phyloP scores from a whole-genome alignment of 331 rosid genomes.

The Saraca asoca region DNA sequence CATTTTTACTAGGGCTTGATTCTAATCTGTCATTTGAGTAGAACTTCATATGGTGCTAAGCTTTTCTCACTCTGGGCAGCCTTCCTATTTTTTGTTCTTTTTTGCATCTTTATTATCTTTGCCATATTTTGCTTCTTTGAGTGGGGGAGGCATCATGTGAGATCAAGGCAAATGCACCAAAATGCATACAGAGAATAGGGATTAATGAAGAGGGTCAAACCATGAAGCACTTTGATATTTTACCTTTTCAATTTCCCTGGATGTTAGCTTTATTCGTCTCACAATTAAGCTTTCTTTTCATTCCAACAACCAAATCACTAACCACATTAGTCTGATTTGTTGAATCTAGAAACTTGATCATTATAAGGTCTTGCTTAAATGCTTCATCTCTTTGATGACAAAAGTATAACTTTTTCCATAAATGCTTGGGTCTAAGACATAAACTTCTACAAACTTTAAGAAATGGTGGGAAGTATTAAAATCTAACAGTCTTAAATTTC shows the following conservation, averaged over 20 bases:
- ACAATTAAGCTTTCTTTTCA: conserved; percentile 71
- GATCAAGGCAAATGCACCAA: conserved; percentile 50
- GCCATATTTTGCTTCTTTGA: conserved; percentile 44
- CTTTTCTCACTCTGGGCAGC: conserved; percentile 43
- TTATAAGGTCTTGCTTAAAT: no score
- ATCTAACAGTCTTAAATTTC: background rate
- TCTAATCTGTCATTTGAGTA: no score
- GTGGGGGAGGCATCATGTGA: conserved; percentile 73
- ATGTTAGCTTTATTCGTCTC: conserved; percentile 66
- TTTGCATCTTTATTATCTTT: conserved; percentile 30
- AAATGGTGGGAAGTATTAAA: conserved; percentile 38
- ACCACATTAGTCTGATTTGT: no score
- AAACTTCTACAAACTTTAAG: conserved; percentile 93
- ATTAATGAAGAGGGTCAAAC: background rate
- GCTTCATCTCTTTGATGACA: no score
- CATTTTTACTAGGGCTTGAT: no score
- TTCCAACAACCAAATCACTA: no score
- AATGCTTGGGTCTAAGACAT: no score
- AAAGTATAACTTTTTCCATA: no score
- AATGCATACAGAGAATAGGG: background rate
- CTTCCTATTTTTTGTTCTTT: conserved; percentile 34
- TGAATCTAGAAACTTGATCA: no score
- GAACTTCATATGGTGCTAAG: conserved; percentile 46
- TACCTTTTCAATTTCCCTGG: conserved; percentile 91
- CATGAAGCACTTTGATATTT: conserved; percentile 1